Evolutionary conservation across 202 grass and related monocot genomes (phyloP).

Genomic region (Zizania palustris): DNA sequence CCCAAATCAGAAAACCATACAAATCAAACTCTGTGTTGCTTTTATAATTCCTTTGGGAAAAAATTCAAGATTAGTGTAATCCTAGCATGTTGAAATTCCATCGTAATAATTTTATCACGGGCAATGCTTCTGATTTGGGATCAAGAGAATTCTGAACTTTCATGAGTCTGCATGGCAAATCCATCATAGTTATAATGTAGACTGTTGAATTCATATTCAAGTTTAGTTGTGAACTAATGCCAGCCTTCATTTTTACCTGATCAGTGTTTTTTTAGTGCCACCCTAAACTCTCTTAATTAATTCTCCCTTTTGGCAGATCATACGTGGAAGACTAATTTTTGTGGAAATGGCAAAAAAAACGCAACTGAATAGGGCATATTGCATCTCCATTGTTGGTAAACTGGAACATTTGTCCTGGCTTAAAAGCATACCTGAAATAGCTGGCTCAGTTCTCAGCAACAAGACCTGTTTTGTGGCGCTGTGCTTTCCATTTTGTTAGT

Average conservation of each 20-base stretch:
- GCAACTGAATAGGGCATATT: background rate
- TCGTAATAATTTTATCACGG: background rate
- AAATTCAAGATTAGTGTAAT: background rate
- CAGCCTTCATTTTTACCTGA: background rate
- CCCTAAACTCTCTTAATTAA: conserved; percentile 15
- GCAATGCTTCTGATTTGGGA: background rate
- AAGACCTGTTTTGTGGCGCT: background rate
- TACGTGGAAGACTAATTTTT: conserved; percentile 62
- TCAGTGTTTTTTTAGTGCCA: background rate
- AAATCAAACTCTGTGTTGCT: background rate
- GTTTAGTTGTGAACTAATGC: background rate
- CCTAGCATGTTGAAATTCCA: background rate
- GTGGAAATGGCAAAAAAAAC: conserved; percentile 57
- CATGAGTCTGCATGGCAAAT: too few species aligned
- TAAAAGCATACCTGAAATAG: background rate
- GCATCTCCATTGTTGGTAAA: background rate
- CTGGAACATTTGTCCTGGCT: background rate
- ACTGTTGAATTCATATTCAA: too few species aligned
- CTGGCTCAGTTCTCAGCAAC: background rate
- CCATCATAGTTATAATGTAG: too few species aligned
- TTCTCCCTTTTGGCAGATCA: conserved; percentile 45
- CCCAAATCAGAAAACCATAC: background rate
- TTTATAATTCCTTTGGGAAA: background rate
- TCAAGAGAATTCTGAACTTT: background rate
- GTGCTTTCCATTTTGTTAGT: too few species aligned